These are phyloP conservation scores for Acanthochlamys bracteata DNA, from an alignment of 106 monocot genomes.

Conservation along the genomic window DNA sequence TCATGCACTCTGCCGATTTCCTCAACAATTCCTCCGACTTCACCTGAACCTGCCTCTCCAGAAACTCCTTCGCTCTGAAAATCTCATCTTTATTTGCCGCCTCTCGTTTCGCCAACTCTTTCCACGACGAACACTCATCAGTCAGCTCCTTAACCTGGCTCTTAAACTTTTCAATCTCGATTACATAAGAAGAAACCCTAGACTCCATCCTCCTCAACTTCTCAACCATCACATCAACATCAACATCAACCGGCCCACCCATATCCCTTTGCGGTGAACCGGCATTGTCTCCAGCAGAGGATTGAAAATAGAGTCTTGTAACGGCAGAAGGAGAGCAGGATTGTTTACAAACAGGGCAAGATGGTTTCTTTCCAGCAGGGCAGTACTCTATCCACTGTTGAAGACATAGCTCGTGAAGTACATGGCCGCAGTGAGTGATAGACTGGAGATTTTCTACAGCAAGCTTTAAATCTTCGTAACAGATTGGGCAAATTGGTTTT, in stretches of 20 bases:
- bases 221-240: constrained; percentile 28
- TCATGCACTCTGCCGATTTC: constrained; percentile 49
- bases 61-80: constrained; percentile 39
- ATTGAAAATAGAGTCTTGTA: constrained; percentile 83
- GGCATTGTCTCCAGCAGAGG: constrained; percentile 17
- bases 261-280: constrained; percentile 4
- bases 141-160: constrained; percentile 34
- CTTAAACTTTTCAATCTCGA: constrained; percentile 40
- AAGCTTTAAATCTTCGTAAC: constrained; percentile 88
- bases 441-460: constrained; percentile 65
- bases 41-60: constrained; percentile 33
- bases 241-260: background rate
- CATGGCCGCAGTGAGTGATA: constrained; percentile 85
- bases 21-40: constrained; percentile 62
- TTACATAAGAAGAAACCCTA: constrained; percentile 26
- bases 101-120: constrained; percentile 44
- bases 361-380: constrained; percentile 57
- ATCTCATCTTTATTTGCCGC: constrained; percentile 28
- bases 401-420: constrained; percentile 96
- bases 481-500: constrained; percentile 82
- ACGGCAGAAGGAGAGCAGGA: constrained; percentile 28
- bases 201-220: constrained; percentile 41
- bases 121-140: constrained; percentile 52
- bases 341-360: constrained; percentile 95
- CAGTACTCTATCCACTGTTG: constrained; percentile 99